Conservation (phyloP, 306 rosid species). For the Inga laurina region DNA sequence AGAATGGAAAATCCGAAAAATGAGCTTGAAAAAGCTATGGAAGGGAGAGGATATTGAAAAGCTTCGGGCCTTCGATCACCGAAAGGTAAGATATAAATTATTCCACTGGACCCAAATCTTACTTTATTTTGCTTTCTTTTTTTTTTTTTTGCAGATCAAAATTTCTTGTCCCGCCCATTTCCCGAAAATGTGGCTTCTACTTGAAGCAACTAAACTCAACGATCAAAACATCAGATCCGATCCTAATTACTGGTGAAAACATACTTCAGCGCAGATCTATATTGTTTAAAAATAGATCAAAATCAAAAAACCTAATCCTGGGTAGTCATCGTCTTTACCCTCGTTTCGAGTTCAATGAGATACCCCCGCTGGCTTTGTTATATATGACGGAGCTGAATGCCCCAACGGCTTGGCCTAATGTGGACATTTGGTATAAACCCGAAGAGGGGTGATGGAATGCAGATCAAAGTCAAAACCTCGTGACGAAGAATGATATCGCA, state of each 20-base stretch:
- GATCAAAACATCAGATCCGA: neutral
- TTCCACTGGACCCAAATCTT: neutral
- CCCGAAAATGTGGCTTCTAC: neutral
- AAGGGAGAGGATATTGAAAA: neutral
- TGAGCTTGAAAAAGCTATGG: too few relatives aligned
- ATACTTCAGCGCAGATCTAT: neutral
- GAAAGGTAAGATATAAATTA: neutral
- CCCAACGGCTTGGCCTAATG: neutral
- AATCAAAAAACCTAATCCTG: too few relatives aligned
- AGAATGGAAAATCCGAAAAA: too few relatives aligned
- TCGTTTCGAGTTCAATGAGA: neutral
- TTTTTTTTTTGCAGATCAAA: neutral
- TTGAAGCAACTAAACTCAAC: neutral
- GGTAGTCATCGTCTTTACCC: neutral
- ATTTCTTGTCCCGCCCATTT: neutral
- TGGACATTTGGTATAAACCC: neutral
- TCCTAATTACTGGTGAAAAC: neutral
- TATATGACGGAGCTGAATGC: neutral
- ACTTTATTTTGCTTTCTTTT: neutral
- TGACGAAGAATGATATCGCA: neutral
- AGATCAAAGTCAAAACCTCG: neutral
- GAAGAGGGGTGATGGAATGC: neutral
- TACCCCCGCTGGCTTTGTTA: neutral
- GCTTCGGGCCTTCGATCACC: neutral
- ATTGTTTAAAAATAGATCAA: too few relatives aligned